phyloP scores from a whole-genome alignment of 2,329 filamentous ascomycete species.

The Diaporthe australafricana region DNA sequence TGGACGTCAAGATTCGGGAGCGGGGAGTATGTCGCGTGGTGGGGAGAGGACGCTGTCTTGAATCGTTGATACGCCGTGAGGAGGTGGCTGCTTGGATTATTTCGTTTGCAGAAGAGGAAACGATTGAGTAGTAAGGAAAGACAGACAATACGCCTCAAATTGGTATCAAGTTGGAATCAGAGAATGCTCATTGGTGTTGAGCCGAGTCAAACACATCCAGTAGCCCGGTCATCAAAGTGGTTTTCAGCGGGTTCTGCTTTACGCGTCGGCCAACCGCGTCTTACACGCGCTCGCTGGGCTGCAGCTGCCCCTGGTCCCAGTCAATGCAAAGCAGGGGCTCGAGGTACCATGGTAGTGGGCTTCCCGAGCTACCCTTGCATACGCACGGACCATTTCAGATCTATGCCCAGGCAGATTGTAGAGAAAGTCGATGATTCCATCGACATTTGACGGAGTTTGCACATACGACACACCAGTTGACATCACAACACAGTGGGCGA shows the following conservation, averaged over 20 bases:
- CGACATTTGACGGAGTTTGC: neutral
- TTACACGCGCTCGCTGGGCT: slow-evolving; percentile 32
- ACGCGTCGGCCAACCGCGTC: slow-evolving; percentile 37
- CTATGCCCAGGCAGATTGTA: slow-evolving; percentile 2
- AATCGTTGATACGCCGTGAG: neutral
- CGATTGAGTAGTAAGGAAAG: neutral
- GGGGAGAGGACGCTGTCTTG: slow-evolving; percentile 1
- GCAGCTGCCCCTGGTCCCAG: slow-evolving; percentile 11
- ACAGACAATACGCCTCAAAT: slow-evolving; percentile 22
- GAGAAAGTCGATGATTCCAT: slow-evolving; percentile 21
- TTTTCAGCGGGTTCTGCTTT: slow-evolving; percentile 29
- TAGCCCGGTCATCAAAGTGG: slow-evolving; percentile 30
- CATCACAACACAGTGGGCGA: neutral
- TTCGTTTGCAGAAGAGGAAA: neutral
- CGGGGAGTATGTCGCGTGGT: neutral
- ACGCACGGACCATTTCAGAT: slow-evolving; percentile 34
- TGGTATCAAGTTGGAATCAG: slow-evolving; percentile 4
- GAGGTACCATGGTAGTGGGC: neutral
- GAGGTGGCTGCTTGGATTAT: neutral
- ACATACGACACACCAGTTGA: neutral
- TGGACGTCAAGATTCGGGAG: neutral
- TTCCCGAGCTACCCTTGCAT: slow-evolving; percentile 27
- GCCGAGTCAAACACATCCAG: slow-evolving; percentile 15
- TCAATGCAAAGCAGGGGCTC: slow-evolving; percentile 10
- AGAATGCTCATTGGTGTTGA: slow-evolving; percentile 30